These are phyloP conservation scores for Xanthoceras sorbifolium DNA, from an alignment of 345 rosid genomes.

Conservation along the genomic window DNA sequence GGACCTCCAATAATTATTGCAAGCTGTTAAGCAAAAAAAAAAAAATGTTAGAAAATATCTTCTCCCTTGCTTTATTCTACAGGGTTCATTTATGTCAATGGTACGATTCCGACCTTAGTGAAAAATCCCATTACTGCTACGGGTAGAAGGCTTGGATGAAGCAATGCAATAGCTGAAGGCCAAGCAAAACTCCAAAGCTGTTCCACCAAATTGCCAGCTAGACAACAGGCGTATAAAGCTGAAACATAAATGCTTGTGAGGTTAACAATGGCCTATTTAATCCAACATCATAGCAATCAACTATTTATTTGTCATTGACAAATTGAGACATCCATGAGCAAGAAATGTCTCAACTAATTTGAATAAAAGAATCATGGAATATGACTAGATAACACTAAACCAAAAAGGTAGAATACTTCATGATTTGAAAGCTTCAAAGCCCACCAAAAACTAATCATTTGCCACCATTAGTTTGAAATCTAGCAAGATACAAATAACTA, in stretches of 20 bases:
- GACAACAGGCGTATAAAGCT: conserved; percentile 75
- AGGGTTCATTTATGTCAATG: neutral
- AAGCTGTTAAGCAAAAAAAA: conserved; percentile 40
- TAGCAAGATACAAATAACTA: neutral
- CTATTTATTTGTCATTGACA: conserved; percentile 8
- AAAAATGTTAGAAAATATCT: conserved; percentile 13
- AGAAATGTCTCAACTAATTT: conserved; percentile 3
- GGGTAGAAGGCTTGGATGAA: conserved; percentile 91
- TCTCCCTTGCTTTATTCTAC: neutral
- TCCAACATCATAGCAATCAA: neutral
- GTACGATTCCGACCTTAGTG: conserved; percentile 51
- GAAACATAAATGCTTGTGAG: conserved; percentile 23
- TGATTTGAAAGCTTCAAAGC: neutral
- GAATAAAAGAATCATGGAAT: neutral
- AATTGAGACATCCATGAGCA: neutral
- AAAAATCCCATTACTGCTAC: conserved; percentile 90
- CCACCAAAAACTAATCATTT: neutral
- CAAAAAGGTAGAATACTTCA: neutral
- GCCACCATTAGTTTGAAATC: neutral
- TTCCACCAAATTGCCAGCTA: conserved; percentile 87
- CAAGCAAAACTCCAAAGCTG: conserved; percentile 94
- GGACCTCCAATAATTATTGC: conserved; percentile 86
- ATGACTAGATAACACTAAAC: neutral
- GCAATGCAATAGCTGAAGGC: conserved; percentile 95
- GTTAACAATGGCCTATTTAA: conserved; percentile 13